A percentile compares a stretch with the other conserved stretches of the same genome.
These are phyloP conservation scores for Saposhnikovia divaricata DNA, from an alignment of 129 eudicot genomes.

Conservation along the genomic window DNA sequence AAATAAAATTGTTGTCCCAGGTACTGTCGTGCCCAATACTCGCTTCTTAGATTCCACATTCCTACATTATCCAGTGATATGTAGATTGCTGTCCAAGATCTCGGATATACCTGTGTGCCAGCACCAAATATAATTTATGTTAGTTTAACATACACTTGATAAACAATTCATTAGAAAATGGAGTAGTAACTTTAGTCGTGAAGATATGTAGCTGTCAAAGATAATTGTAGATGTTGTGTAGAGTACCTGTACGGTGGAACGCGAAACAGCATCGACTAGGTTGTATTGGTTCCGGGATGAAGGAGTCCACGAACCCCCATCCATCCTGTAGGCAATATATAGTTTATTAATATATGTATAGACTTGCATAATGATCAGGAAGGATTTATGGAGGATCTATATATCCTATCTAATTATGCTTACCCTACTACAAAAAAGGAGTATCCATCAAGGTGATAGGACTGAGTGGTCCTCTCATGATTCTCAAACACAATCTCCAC, in stretches of 20 bases:
- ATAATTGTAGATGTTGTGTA: neutral
- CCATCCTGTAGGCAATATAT: constrained; percentile 46
- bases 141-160: neutral
- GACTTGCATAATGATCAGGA: neutral
- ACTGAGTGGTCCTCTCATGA: constrained; percentile 27
- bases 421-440: constrained; percentile 77
- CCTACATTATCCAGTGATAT: constrained; percentile 73
- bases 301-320: constrained; percentile 55
- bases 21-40: constrained; percentile 77
- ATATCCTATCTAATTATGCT: neutral
- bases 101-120: constrained; percentile 64
- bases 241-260: constrained; percentile 57
- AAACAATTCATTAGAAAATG: no score
- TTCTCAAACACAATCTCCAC: constrained; percentile 49
- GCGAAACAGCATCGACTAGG: constrained; percentile 56
- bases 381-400: neutral
- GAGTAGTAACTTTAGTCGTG: no score
- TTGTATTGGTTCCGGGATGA: constrained; percentile 46
- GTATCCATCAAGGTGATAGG: constrained; percentile 54
- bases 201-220: neutral
- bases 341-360: neutral
- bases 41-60: constrained; percentile 84
- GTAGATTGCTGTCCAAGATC: constrained; percentile 71
- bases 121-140: neutral
- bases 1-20: constrained; percentile 80